phyloP scores from a whole-genome alignment of 345 rosid genomes.

The Euphorbia pulcherrima region DNA sequence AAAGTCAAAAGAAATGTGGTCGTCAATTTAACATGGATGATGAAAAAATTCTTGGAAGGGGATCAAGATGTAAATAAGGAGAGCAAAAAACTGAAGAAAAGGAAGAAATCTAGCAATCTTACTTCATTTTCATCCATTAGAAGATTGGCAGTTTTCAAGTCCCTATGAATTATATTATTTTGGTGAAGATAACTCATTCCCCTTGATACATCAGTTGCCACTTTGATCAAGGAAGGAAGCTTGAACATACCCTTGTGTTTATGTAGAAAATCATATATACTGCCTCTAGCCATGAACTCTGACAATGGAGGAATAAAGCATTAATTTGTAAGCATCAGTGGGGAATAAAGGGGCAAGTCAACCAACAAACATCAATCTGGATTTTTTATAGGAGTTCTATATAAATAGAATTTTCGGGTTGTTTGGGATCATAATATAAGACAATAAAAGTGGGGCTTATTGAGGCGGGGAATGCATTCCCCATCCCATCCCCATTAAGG shows the following conservation, averaged over 20 bases:
- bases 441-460: too few relatives aligned
- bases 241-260: constrained; percentile 74
- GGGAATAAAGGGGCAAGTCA: constrained; percentile 18
- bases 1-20: background rate
- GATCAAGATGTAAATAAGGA: background rate
- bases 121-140: constrained; percentile 98
- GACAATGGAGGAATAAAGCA: constrained; percentile 28
- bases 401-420: constrained; percentile 15
- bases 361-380: constrained; percentile 15
- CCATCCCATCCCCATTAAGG: too few relatives aligned
- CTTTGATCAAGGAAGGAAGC: constrained; percentile 76
- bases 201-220: constrained; percentile 78
- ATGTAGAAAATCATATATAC: constrained; percentile 84
- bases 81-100: too few relatives aligned
- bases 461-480: too few relatives aligned
- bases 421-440: constrained; percentile 13
- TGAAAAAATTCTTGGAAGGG: background rate
- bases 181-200: constrained; percentile 97
- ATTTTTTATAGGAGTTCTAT: constrained; percentile 12
- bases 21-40: background rate
- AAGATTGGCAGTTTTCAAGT: constrained; percentile 95
- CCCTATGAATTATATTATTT: constrained; percentile 92
- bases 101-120: too few relatives aligned
- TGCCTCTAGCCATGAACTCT: constrained; percentile 96
- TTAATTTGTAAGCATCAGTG: constrained; percentile 18